phyloP scores from a whole-genome alignment of 805 yeast genomes.

The Pichia cephalocereana region DNA sequence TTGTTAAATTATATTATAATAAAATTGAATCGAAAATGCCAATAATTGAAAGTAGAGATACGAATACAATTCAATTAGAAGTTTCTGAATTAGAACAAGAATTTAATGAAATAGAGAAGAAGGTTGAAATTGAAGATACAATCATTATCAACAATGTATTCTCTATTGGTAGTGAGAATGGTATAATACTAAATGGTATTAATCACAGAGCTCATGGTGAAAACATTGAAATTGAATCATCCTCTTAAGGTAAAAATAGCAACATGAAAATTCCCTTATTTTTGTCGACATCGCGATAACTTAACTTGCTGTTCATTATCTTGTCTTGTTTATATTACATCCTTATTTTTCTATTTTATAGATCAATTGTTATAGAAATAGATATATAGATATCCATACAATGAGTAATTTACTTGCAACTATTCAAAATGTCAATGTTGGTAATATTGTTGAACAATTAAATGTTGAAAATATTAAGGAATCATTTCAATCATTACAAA shows the following conservation, averaged over 20 bases:
- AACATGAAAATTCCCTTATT: not conserved
- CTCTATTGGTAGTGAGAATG: conserved; percentile 29
- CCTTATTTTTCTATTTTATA: not conserved
- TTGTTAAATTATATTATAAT: conserved; percentile 15
- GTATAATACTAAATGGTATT: conserved; percentile 21
- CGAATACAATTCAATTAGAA: conserved; percentile 8
- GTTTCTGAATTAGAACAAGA: conserved; percentile 16
- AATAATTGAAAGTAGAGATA: not conserved
- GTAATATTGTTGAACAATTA: conserved; percentile 36
- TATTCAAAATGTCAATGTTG: conserved; percentile 7
- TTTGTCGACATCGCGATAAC: too few species aligned
- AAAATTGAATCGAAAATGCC: not conserved
- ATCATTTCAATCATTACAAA: conserved; percentile 40
- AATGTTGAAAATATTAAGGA: conserved; percentile 40
- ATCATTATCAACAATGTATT: conserved; percentile 15
- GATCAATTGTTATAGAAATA: not conserved
- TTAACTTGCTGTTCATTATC: too few species aligned
- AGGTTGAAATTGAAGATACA: not conserved
- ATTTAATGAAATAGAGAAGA: conserved; percentile 2
- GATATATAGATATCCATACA: not conserved
- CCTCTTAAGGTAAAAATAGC: too few species aligned
- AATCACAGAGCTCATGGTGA: conserved; percentile 28
- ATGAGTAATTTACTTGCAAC: conserved; percentile 7
- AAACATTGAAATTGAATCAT: conserved; percentile 7
- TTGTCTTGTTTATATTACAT: too few species aligned